Evolutionary conservation across 495 filamentous ascomycete genomes (phyloP).

Genomic region (Astrothelium macrocarpum): DNA sequence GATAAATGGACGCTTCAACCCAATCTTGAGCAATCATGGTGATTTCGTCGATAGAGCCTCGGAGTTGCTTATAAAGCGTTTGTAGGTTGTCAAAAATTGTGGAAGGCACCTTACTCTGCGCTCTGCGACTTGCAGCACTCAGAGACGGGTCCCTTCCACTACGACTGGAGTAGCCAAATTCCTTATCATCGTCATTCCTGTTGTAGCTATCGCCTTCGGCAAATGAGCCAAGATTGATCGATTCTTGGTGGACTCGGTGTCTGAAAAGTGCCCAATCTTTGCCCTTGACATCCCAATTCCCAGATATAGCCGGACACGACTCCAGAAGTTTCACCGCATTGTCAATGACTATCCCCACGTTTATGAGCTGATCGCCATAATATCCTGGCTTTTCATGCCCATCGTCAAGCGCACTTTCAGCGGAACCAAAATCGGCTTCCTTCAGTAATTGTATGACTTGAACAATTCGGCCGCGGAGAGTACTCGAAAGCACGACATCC

Average conservation of each 20-base stretch:
- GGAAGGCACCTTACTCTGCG: conserved; percentile 77
- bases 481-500: conserved; percentile 58
- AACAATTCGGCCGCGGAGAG: conserved; percentile 60
- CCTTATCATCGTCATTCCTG: conserved; percentile 33
- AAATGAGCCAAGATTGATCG: conserved; percentile 58
- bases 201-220: conserved; percentile 57
- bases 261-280: conserved; percentile 72
- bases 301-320: conserved; percentile 54
- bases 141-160: conserved; percentile 35
- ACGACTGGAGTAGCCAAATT: conserved; percentile 42
- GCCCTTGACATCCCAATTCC: conserved; percentile 67
- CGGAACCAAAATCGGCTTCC: conserved; percentile 63
- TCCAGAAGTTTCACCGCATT: conserved; percentile 56
- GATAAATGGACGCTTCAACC: conserved; percentile 71
- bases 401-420: conserved; percentile 49
- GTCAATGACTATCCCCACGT: conserved; percentile 58
- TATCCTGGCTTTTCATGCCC: conserved; percentile 54
- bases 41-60: conserved; percentile 61
- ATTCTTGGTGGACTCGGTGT: conserved; percentile 53
- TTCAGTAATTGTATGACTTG: conserved; percentile 55
- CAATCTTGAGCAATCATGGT: conserved; percentile 65
- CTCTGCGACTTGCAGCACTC: conserved; percentile 57
- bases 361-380: conserved; percentile 56
- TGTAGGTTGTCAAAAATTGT: conserved; percentile 71
- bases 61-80: conserved; percentile 62